Base-by-base conservation (phyloP, 1,284 basidiomycete genomes). In the Irpex sp. region DNA sequence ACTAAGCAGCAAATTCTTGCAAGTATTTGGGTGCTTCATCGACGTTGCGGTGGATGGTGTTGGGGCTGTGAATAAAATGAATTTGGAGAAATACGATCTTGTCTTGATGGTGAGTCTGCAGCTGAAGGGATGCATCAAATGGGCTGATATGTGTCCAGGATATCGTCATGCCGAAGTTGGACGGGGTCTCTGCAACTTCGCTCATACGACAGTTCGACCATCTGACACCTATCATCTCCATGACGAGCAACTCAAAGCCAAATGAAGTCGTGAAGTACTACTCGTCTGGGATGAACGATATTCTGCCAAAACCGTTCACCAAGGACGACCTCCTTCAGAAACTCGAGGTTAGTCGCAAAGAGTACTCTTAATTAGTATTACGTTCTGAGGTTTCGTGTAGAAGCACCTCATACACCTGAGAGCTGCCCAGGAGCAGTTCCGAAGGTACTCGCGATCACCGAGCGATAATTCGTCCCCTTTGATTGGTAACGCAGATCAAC, bases 261-360 rank as follows among this genome's bases (percentile, higher is more conserved):
- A 87, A 87, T 69, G 92, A 96, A 70, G 87, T 96, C 66, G 86
- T 94, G 82, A 92, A 87, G 9, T 96, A 96, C 72, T 93, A 92
- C 76, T 89, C 87, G 6, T 87, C 86, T 48, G 90, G 94, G 23
- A 98, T 98, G 96, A 97, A 96, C 74, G 96, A 98, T 74, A 90
- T 97, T 60, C 78, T 98, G n/a, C 91, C 95, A 5, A 98, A 98
- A 74, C 96, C 96, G 1, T 98, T 98, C 75, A 96, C 93, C 10
- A 94, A 94, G 72, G 87, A 96, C 70, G 91, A 91, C 9, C 77
- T 98, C 58, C 77, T 96, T 59, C 88, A 89, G 63, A 95, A 98
- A 85, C 86, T 98, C 62, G 94, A 98, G 78, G 88, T 90, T 33
- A 7, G 28, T 33, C 28, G 7, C 28, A 33, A 33, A 33, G 28